Base-by-base conservation (phyloP, 2,329 filamentous ascomycete species). In the Bipolaris cookei region DNA sequence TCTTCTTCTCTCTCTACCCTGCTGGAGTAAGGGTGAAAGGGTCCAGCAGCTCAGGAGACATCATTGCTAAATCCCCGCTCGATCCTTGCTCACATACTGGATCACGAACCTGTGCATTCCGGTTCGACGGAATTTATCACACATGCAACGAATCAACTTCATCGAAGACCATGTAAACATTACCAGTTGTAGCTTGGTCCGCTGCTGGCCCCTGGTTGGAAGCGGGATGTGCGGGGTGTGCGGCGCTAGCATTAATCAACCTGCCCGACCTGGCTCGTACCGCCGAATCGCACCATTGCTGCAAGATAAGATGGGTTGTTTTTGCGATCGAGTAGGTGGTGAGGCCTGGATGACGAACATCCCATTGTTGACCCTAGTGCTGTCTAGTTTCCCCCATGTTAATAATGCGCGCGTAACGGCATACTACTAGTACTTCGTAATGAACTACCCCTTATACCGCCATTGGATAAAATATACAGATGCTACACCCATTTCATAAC, bases 71-170 rank as follows among this genome's bases (percentile, higher is more conserved):
- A 14, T 25, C 21, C 21, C 39, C 39, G 39, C 28, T 30, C 28
- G 28, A 13, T 30, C 13, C 28, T 30, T 3, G 28, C 28, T 30
- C 10, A 30, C 39, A 42, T 25, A 13, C 39, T n/a, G 21, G 5
- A 42, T 25, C 7, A 13, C 4, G 10, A n/a, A 42, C 21, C 20
- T 42, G 21, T 25, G 39, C 13, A 23, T 18, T 25, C 6, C 10
- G 10, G 14, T 14, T 23, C 21, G 23, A 23, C 6, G 6, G 21
- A 34, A 34, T 34, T 20, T 6, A 45, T 5, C 2, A n/a, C 16
- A 16, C n/a, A 20, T 20, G 11, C 16, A 30, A 35, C 52, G 45
- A 54, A 54, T 54, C 52, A 54, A 39, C 21, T 43, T 50, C 21
- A 4, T n/a, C 13, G 28, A 44, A 38, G n/a, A 42, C 11, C 11